Evolutionary conservation across 352 stramenopile genomes (phyloP).

Genomic region (Globisporangium paroecandrum): DNA sequence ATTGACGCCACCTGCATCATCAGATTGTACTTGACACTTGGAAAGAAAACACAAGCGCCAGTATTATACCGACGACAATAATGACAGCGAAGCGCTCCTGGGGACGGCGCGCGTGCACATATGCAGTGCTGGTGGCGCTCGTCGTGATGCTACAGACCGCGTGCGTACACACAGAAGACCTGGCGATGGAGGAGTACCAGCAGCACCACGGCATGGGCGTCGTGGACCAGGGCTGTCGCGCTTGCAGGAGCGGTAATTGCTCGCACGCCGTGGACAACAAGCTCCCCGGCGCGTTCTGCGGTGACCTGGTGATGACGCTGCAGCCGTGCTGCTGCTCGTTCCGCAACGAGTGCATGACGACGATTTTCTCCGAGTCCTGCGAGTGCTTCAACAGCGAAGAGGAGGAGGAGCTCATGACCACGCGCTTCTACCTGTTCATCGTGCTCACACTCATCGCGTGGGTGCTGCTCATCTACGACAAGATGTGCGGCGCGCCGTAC

Average conservation of each 20-base stretch:
- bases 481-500: slow-evolving; percentile 69
- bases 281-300: slow-evolving; percentile 58
- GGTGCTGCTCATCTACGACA: slow-evolving; percentile 62
- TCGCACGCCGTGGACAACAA: slow-evolving; percentile 53
- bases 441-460: slow-evolving; percentile 58
- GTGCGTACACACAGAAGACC: neutral
- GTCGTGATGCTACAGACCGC: neutral
- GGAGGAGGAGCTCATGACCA: slow-evolving; percentile 60
- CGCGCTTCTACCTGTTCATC: slow-evolving; percentile 70
- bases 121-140: neutral
- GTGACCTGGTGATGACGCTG: slow-evolving; percentile 59
- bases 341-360: slow-evolving; percentile 75
- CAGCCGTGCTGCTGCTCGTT: slow-evolving; percentile 72
- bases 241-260: slow-evolving; percentile 64
- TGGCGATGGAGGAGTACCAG: slow-evolving; percentile 14
- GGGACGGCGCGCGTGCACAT: neutral
- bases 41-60: neutral
- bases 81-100: neutral
- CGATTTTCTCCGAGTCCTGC: slow-evolving; percentile 66
- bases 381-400: slow-evolving; percentile 61
- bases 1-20: neutral
- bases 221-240: slow-evolving; percentile 43
- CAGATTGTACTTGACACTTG: neutral
- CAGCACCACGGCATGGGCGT: slow-evolving; percentile 6
- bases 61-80: too few species aligned